Base-by-base conservation (phyloP, 2,329 filamentous ascomycete species). In the Teratosphaeria destructans region DNA sequence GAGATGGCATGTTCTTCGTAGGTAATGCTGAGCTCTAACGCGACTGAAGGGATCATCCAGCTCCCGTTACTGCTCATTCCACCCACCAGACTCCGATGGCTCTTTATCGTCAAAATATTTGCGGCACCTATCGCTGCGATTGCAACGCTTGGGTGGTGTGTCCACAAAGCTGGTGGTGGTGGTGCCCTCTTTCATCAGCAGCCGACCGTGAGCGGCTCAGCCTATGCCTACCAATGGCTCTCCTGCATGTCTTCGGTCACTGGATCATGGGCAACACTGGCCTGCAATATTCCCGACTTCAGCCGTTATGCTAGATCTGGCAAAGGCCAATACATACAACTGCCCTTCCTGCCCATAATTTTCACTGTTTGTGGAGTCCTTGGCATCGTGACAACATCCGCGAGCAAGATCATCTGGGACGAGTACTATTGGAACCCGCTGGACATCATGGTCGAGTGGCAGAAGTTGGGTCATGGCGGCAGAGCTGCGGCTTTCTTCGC, bases 351-450 rank as follows among this genome's bases (percentile, higher is more conserved):
- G 35, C 74, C 75, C 14, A 66, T 78, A 55, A 77, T 76, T 14
- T 79, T 59, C 26, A 59, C 57, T 23, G 5, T 61, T 7, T 57
- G 65, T 79, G 66, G 70, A 76, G 53, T 81, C 79, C 70, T 81
- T 60, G 83, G 83, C 32, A 84, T 85, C 63, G 76, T 83, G 49
- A 81, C 82, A 10, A 81, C 83, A 0, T 81, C 80, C 0, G 81
- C 82, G 5, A 76, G 76, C 29, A 73, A 77, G 47, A 76, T 79
- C 5, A 77, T 80, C 58, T 82, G 79, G 55, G 27, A 32, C 12
- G 37, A 57, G 26, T 73, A 78, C 34, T 57, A 75, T 59, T 70
- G 68, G 68, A 70, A 70, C 57, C 68, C 68, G 2, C 60, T 69
- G 8, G 62, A 66, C 19, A 70, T 70, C 58, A 77, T 78, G 63